phyloP scores from a whole-genome alignment of 1,139 yeast genomes.

The Candida anutae region DNA sequence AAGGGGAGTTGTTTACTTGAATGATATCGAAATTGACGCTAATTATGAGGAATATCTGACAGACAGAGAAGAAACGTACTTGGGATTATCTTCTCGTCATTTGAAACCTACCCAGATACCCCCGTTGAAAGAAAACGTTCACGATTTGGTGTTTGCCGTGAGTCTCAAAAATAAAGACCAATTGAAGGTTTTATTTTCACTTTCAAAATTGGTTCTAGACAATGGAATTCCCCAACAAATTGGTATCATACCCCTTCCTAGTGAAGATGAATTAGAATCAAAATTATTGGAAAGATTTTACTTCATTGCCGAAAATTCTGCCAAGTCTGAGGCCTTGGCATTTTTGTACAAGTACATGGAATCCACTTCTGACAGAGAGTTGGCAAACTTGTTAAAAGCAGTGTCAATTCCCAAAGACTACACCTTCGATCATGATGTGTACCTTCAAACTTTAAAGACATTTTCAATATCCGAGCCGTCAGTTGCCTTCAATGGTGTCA shows the following conservation, averaged over 20 bases:
- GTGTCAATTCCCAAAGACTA: conserved; percentile 11
- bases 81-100: conserved; percentile 12
- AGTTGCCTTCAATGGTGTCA: conserved; percentile 68
- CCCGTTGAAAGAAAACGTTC: conserved; percentile 63
- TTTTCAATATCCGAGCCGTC: conserved; percentile 42
- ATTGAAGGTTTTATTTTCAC: conserved; percentile 37
- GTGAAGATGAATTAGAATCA: conserved; percentile 20
- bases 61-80: conserved; percentile 35
- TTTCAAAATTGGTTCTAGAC: conserved; percentile 44
- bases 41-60: conserved; percentile 41
- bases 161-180: conserved; percentile 49
- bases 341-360: conserved; percentile 32
- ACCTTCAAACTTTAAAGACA: conserved; percentile 11
- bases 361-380: conserved; percentile 18
- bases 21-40: conserved; percentile 62
- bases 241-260: conserved; percentile 63
- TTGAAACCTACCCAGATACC: conserved; percentile 56
- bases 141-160: conserved; percentile 66
- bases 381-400: conserved; percentile 14
- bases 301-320: conserved; percentile 23
- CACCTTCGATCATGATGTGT: conserved; percentile 7
- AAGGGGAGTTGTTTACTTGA: conserved; percentile 60
- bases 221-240: conserved; percentile 69
- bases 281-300: conserved; percentile 26
- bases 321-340: conserved; percentile 31